Percentiles rank a stretch among this genome's conserved stretches.
Conservation (phyloP, 208 protist species). For the Naegleria gruberi region DNA sequence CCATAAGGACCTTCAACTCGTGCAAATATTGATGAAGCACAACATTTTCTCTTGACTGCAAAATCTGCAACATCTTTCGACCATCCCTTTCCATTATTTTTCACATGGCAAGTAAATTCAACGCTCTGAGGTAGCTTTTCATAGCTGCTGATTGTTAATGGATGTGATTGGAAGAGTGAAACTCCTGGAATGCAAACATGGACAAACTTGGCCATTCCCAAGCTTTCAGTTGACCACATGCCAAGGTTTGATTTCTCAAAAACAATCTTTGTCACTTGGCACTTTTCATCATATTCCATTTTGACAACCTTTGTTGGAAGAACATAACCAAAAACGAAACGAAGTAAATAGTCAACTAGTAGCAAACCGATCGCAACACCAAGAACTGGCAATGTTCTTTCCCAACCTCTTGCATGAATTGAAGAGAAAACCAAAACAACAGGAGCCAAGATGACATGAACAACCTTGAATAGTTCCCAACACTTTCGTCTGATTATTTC, state of each 20-base stretch:
- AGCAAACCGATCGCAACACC: neutral
- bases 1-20: neutral
- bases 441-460: neutral
- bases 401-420: neutral
- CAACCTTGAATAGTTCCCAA: neutral
- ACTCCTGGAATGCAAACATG: neutral
- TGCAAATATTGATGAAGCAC: neutral
- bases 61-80: neutral
- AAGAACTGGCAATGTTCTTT: neutral
- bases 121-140: neutral
- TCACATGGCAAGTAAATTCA: neutral
- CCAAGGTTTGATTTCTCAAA: neutral
- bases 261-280: neutral
- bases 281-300: neutral
- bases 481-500: neutral
- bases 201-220: neutral
- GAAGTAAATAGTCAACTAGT: neutral
- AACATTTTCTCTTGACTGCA: neutral
- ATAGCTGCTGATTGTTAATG: neutral
- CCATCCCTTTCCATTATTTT: neutral
- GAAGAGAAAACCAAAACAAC: neutral
- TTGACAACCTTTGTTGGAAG: neutral
- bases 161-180: neutral
- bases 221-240: neutral
- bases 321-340: neutral